phyloP scores from a whole-genome alignment of 2,329 filamentous ascomycete genomes.

The Apiospora malaysiana region DNA sequence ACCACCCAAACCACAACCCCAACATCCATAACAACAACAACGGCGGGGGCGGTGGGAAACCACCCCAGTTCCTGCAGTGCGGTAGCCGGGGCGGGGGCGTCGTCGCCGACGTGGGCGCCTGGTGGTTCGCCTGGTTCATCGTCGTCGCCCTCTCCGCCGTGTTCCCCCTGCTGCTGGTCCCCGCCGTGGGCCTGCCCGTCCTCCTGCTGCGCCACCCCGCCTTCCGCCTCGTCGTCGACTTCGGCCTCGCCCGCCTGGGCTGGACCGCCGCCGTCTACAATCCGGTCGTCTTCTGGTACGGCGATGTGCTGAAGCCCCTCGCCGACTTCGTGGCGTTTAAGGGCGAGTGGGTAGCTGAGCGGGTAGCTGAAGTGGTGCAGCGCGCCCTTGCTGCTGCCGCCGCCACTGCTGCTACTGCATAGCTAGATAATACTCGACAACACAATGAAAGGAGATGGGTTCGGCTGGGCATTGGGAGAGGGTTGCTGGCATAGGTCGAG shows the following conservation, averaged over 20 bases:
- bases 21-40: slow-evolving; percentile 23
- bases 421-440: background rate
- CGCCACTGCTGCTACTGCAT: background rate
- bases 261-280: slow-evolving; percentile 23
- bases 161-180: slow-evolving; percentile 20
- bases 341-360: background rate
- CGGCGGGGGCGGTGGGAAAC: background rate
- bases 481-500: background rate
- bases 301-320: background rate
- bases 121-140: slow-evolving; percentile 33
- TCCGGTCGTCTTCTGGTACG: slow-evolving; percentile 15
- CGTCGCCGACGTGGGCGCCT: slow-evolving; percentile 30
- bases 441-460: too few relatives aligned
- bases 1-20: slow-evolving; percentile 19
- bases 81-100: slow-evolving; percentile 8
- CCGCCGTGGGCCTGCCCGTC: slow-evolving; percentile 19
- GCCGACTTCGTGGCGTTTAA: background rate
- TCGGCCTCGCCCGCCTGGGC: slow-evolving; percentile 22
- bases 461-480: too few relatives aligned
- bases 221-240: slow-evolving; percentile 20
- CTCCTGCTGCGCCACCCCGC: slow-evolving; percentile 22
- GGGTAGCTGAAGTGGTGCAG: background rate
- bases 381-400: background rate
- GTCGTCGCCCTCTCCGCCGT: slow-evolving; percentile 24
- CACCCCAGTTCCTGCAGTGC: background rate